Conservation (phyloP, 2,329 filamentous ascomycete genomes). For the Endoconidiophora laricicola region DNA sequence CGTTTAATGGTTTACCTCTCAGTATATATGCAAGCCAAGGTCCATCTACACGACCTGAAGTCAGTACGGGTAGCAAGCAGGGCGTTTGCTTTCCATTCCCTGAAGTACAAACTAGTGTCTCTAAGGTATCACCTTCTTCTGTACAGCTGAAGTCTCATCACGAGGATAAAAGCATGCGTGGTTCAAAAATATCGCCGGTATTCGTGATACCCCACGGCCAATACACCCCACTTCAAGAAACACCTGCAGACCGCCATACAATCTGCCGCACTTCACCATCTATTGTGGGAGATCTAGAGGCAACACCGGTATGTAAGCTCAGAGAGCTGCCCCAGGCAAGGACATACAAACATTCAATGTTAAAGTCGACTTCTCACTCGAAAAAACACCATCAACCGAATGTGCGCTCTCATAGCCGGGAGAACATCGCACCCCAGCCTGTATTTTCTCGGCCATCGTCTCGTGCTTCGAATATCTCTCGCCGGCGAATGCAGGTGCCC, state of each 20-base stretch:
- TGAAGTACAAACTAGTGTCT: neutral
- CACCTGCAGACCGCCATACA: too few relatives aligned
- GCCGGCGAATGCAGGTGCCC: constrained; percentile 6
- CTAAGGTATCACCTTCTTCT: too few relatives aligned
- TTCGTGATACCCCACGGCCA: neutral
- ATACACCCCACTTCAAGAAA: neutral
- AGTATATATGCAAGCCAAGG: too few relatives aligned
- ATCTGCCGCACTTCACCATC: neutral
- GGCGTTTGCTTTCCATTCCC: neutral
- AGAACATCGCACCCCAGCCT: neutral
- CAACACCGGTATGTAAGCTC: neutral
- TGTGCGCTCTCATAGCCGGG: neutral
- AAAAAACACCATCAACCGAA: neutral
- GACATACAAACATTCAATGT: neutral
- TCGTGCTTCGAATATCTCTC: constrained; percentile 12
- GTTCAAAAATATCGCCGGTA: neutral
- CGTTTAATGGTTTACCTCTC: too few relatives aligned
- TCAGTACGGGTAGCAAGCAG: neutral
- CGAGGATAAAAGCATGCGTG: too few relatives aligned
- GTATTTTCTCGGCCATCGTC: constrained; percentile 7
- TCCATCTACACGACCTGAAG: too few relatives aligned
- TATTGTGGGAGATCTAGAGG: constrained; percentile 10
- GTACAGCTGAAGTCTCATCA: too few relatives aligned
- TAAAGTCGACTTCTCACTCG: neutral
- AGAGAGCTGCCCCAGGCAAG: neutral